Conservation (phyloP, 352 stramenopile genomes). For the Globisporangium nagaii region DNA sequence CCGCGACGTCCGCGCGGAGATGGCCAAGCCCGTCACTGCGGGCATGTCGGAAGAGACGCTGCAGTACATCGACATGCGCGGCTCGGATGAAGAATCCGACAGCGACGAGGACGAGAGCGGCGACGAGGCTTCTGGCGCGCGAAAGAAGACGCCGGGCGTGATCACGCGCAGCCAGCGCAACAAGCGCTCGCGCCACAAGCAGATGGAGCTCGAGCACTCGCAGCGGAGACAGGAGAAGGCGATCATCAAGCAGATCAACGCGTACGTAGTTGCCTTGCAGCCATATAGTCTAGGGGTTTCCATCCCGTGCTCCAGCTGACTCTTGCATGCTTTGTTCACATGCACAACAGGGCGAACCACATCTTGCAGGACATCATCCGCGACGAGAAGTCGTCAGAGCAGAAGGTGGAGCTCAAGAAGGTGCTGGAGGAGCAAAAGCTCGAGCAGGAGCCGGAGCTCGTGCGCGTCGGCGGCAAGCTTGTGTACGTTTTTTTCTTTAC, state of each 20-base stretch:
- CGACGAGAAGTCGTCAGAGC: slow-evolving; percentile 50
- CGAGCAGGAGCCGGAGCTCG: slow-evolving; percentile 53
- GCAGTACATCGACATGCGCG: slow-evolving; percentile 69
- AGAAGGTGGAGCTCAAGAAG: slow-evolving; percentile 78
- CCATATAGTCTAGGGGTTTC: no score
- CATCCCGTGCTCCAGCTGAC: background rate
- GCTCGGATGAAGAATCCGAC: slow-evolving; percentile 36
- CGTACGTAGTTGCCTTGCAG: no score
- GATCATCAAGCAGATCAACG: slow-evolving; percentile 86
- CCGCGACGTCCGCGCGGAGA: slow-evolving; percentile 36
- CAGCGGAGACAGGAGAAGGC: slow-evolving; percentile 55
- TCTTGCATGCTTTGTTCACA: background rate
- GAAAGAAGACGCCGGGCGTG: slow-evolving; percentile 44
- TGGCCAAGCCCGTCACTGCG: slow-evolving; percentile 35
- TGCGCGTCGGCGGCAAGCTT: slow-evolving; percentile 68
- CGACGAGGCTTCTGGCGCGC: slow-evolving; percentile 25
- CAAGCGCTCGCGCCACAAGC: slow-evolving; percentile 73
- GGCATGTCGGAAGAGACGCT: slow-evolving; percentile 77
- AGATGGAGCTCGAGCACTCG: slow-evolving; percentile 70
- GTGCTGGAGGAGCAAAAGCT: slow-evolving; percentile 73
- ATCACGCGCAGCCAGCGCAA: slow-evolving; percentile 72
- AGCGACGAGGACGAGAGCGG: slow-evolving; percentile 28
- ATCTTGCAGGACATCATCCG: slow-evolving; percentile 67
- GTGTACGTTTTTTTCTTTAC: slow-evolving; percentile 32
- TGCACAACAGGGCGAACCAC: slow-evolving; percentile 40